Evolutionary conservation across 768 basidiomycete genomes (phyloP).

Genomic region (Imleria badia): DNA sequence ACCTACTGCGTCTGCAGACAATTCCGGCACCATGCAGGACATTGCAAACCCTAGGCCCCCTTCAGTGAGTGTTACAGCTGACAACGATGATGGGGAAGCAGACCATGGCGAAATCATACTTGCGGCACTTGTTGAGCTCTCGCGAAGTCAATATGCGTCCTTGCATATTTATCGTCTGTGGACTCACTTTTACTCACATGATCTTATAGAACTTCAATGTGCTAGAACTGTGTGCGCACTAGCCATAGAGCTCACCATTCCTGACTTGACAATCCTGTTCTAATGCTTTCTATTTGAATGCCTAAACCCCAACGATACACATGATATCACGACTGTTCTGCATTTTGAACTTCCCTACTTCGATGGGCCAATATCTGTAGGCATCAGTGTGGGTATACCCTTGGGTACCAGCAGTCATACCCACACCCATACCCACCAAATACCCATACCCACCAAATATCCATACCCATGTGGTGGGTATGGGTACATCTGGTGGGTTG

Average conservation of each 20-base stretch:
- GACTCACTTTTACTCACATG: neutral
- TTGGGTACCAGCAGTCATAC: too few species aligned
- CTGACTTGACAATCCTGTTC: neutral
- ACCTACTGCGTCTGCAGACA: neutral
- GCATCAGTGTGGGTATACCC: too few species aligned
- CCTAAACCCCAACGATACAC: constrained; percentile 9
- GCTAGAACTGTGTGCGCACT: neutral
- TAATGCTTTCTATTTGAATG: constrained; percentile 2
- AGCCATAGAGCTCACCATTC: neutral
- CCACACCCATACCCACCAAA: too few species aligned
- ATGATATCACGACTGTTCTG: neutral
- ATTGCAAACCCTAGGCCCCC: neutral
- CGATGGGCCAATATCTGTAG: neutral
- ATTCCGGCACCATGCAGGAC: neutral
- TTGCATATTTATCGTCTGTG: neutral
- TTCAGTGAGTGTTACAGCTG: neutral
- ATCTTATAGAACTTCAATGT: neutral
- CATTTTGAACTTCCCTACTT: neutral
- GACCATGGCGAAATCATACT: neutral
- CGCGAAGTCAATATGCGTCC: neutral
- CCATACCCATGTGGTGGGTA: too few species aligned
- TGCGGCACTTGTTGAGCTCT: neutral
- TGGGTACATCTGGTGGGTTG: too few species aligned
- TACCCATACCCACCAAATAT: too few species aligned
- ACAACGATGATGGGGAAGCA: neutral